These are phyloP conservation scores for Holtermanniella nyarrowii DNA, from an alignment of 768 basidiomycete genomes.

Conservation along the genomic window DNA sequence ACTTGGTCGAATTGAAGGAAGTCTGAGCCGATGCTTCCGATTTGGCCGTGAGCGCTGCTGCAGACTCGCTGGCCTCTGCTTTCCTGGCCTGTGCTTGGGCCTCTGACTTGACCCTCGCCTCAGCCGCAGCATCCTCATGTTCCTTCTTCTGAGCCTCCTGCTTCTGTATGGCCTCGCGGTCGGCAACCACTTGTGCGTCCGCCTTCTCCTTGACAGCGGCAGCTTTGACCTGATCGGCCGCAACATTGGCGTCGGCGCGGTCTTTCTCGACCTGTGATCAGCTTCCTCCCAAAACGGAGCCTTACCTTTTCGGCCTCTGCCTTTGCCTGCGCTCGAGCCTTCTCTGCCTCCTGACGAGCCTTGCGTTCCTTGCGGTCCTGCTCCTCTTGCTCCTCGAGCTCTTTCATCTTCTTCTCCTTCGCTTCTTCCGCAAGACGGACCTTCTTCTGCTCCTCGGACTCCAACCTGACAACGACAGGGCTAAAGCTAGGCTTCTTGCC, in stretches of 20 bases:
- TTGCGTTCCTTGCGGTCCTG: conserved; percentile 41
- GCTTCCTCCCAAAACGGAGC: conserved; percentile 44
- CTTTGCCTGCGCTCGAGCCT: conserved; percentile 31
- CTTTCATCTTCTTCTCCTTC: conserved; percentile 19
- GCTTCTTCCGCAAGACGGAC: conserved; percentile 25
- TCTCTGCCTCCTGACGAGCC: conserved; percentile 39
- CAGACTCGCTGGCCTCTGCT: conserved; percentile 19
- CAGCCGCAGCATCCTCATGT: conserved; percentile 4
- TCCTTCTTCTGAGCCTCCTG: conserved; percentile 4
- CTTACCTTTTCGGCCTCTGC: conserved; percentile 53
- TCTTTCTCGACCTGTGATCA: conserved; percentile 42
- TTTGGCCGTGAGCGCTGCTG: conserved; percentile 11
- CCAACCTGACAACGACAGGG: conserved; percentile 34
- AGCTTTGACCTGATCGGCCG: conserved; percentile 19
- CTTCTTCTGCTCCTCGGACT: conserved; percentile 35
- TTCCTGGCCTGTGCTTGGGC: conserved; percentile 15
- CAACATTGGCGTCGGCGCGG: conserved; percentile 19
- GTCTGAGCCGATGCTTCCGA: conserved; percentile 5
- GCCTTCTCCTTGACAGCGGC: conserved; percentile 23
- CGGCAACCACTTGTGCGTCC: conserved; percentile 10
- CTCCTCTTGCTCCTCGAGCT: conserved; percentile 34
- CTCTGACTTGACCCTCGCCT: conserved; percentile 6
- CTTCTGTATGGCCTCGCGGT: conserved; percentile 6
- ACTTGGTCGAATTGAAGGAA: conserved; percentile 17
- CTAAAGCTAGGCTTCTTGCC: conserved; percentile 19